These are phyloP conservation scores for Plantago lanceolata DNA, from an alignment of 305 asterid genomes.

Conservation along the genomic window DNA sequence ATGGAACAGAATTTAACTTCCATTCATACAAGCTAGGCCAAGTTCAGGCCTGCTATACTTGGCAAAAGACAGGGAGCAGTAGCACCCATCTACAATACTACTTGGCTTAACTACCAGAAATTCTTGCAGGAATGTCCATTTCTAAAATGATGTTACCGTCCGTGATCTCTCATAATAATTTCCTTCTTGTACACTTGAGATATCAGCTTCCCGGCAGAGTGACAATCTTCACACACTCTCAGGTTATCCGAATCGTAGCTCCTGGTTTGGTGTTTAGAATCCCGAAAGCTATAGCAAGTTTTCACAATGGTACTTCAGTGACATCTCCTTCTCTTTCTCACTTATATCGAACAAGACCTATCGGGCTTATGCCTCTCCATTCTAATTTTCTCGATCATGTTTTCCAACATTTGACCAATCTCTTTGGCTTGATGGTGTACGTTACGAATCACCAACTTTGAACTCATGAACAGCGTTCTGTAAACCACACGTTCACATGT, in stretches of 20 bases:
- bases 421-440: constrained; percentile 30
- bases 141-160: constrained; percentile 38
- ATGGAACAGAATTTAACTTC: too few relatives aligned
- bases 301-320: constrained; percentile 43
- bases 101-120: constrained; percentile 29
- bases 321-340: constrained; percentile 42
- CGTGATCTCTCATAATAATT: constrained; percentile 40
- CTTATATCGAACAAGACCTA: constrained; percentile 38
- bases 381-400: constrained; percentile 28
- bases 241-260: constrained; percentile 32
- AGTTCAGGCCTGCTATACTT: too few relatives aligned
- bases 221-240: constrained; percentile 48
- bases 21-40: too few relatives aligned
- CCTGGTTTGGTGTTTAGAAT: constrained; percentile 30
- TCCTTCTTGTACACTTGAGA: constrained; percentile 32
- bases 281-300: constrained; percentile 45
- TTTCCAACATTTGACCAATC: constrained; percentile 21
- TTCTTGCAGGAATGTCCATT: constrained; percentile 40
- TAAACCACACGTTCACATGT: constrained; percentile 36
- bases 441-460: constrained; percentile 35
- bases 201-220: constrained; percentile 35
- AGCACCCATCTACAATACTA: too few relatives aligned
- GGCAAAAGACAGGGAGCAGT: too few relatives aligned
- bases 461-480: constrained; percentile 39
- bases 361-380: constrained; percentile 29